Conservation (phyloP, 192 early-diverging fungal species). For the Coemansia pectinata region DNA sequence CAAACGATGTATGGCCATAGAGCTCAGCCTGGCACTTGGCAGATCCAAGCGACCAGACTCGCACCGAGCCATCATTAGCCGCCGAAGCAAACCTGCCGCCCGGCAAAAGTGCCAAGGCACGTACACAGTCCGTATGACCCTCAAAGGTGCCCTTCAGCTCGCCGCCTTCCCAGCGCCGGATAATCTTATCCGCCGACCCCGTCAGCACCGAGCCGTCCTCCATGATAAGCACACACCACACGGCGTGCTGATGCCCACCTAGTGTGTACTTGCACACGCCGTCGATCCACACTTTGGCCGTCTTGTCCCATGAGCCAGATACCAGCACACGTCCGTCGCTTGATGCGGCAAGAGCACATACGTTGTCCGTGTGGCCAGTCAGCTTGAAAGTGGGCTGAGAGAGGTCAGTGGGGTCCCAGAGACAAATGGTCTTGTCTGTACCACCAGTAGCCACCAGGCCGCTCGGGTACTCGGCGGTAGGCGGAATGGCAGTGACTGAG, state of each 20-base stretch:
- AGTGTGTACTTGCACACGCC: slow-evolving; percentile 71
- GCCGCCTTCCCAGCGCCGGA: slow-evolving; percentile 81
- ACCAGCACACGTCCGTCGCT: slow-evolving; percentile 67
- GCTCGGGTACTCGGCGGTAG: slow-evolving; percentile 61
- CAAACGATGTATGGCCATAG: slow-evolving; percentile 87
- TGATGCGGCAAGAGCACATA: slow-evolving; percentile 74
- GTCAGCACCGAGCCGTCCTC: slow-evolving; percentile 73
- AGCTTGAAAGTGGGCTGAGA: slow-evolving; percentile 66
- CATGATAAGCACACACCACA: slow-evolving; percentile 89
- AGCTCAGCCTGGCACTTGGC: slow-evolving; percentile 68
- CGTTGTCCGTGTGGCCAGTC: slow-evolving; percentile 82
- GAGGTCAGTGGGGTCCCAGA: slow-evolving; percentile 69
- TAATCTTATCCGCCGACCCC: slow-evolving; percentile 90
- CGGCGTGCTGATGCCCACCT: slow-evolving; percentile 76
- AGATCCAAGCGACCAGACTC: slow-evolving; percentile 77
- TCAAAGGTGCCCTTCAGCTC: slow-evolving; percentile 61
- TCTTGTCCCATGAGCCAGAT: slow-evolving; percentile 98
- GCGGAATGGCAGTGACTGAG: slow-evolving; percentile 63
- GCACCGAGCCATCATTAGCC: slow-evolving; percentile 87
- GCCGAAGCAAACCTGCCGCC: slow-evolving; percentile 79
- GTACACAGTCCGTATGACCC: slow-evolving; percentile 92
- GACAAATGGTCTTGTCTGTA: slow-evolving; percentile 79
- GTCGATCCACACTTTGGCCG: slow-evolving; percentile 87
- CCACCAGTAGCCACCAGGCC: slow-evolving; percentile 85
- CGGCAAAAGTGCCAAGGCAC: slow-evolving; percentile 67